Evolutionary conservation across 192 early-diverging fungal species (phyloP).

Genomic region (Entrophospora sp.): DNA sequence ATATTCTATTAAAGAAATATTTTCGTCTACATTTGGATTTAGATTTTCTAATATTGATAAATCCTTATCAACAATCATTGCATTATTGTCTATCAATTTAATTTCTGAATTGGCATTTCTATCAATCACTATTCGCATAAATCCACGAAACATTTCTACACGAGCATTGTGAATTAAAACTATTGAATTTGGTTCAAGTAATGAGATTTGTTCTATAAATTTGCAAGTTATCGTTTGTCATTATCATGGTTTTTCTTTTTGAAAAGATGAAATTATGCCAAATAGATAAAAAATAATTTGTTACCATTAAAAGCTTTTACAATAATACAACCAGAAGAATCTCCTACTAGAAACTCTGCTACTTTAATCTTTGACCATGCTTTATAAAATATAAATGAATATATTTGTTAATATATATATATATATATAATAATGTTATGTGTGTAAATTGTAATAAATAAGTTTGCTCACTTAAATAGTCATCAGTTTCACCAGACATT

Average conservation of each 20-base stretch:
- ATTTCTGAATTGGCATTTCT: slow-evolving; percentile 4
- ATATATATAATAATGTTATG: not conserved
- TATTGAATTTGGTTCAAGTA: not conserved
- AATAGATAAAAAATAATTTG: not conserved
- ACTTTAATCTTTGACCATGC: slow-evolving; percentile 15
- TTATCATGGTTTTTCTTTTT: no score
- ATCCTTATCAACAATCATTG: not conserved
- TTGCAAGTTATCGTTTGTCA: not conserved
- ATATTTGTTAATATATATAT: not conserved
- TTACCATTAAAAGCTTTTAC: slow-evolving; percentile 15
- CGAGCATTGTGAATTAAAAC: slow-evolving; percentile 9
- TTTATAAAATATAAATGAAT: not conserved
- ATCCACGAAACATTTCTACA: slow-evolving; percentile 21
- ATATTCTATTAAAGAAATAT: slow-evolving; percentile 6
- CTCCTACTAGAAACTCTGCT: slow-evolving; percentile 17
- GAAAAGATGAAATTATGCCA: not conserved
- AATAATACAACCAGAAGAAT: slow-evolving; percentile 15
- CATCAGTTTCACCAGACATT: slow-evolving; percentile 12
- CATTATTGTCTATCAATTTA: not conserved
- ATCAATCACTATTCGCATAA: slow-evolving; percentile 20
- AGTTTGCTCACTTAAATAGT: not conserved
- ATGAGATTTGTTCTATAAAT: slow-evolving; percentile 3
- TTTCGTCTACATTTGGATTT: slow-evolving; percentile 1
- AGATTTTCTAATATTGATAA: no score
- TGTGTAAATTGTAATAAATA: not conserved